Evolutionary conservation across 257 asterid genomes (phyloP).

Genomic region (Solanum rostratum): DNA sequence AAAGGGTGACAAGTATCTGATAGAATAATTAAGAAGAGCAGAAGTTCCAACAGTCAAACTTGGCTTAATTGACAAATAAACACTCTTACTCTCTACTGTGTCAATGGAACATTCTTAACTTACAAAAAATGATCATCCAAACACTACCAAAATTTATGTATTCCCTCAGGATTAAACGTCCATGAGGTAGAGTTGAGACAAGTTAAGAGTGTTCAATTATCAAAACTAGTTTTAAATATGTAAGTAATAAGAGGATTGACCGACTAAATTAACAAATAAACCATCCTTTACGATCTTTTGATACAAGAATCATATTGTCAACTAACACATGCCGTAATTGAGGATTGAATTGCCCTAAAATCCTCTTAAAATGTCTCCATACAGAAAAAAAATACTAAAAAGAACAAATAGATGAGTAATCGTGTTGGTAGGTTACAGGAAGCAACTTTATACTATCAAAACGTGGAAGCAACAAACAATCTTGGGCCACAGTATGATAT

Average conservation of each 20-base stretch:
- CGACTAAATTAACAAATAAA: not conserved
- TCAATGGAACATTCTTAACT: too few relatives aligned
- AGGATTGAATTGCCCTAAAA: constrained; percentile 9
- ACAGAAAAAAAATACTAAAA: not conserved
- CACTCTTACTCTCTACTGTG: too few relatives aligned
- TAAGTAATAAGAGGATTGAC: not conserved
- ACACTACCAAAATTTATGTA: too few relatives aligned
- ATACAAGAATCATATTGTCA: not conserved
- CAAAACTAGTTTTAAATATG: too few relatives aligned
- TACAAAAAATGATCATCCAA: too few relatives aligned
- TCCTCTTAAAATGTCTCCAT: constrained; percentile 13
- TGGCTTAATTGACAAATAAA: too few relatives aligned
- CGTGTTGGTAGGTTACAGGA: constrained; percentile 3
- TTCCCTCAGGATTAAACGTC: too few relatives aligned
- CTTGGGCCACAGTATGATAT: not conserved
- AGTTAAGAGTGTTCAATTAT: too few relatives aligned
- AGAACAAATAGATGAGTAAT: constrained; percentile 10
- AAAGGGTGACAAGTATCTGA: too few relatives aligned
- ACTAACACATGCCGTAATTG: constrained; percentile 3
- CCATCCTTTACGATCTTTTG: not conserved
- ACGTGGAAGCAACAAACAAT: not conserved
- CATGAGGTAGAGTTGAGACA: too few relatives aligned
- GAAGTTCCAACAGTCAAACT: too few relatives aligned
- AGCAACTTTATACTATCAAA: constrained; percentile 7
- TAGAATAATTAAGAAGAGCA: too few relatives aligned